Conservation (phyloP, 768 basidiomycete species). For the Rubroboletus satanas region DNA sequence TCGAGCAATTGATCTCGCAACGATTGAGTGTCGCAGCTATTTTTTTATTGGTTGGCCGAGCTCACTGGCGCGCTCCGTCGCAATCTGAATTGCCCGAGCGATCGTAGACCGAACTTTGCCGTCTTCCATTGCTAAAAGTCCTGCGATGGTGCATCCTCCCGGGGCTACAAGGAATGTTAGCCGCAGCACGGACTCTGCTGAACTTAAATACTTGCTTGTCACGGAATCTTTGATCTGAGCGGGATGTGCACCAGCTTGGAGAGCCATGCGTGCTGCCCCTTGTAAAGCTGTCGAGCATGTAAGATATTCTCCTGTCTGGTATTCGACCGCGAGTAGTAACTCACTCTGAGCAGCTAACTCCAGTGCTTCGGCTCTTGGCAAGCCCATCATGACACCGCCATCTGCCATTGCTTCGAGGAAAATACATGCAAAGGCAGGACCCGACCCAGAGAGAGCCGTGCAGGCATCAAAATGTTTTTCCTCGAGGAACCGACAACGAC, state of each 20-base stretch:
- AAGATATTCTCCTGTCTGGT: neutral
- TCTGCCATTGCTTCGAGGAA: conserved; percentile 99
- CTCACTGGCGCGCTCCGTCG: conserved; percentile 84
- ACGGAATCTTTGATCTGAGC: conserved; percentile 97
- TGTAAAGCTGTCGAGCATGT: conserved; percentile 64
- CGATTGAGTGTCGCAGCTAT: conserved; percentile 17
- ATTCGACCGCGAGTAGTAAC: conserved; percentile 20
- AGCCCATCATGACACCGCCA: conserved; percentile 99
- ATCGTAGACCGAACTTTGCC: conserved; percentile 91
- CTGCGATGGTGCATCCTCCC: conserved; percentile 97
- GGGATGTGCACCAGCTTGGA: conserved; percentile 86
- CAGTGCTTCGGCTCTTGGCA: conserved; percentile 88
- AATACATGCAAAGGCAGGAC: conserved; percentile 95
- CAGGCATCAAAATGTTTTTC: conserved; percentile 99
- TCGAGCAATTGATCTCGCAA: neutral
- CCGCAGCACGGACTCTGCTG: neutral
- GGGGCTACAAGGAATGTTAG: conserved; percentile 59
- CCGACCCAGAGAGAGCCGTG: conserved; percentile 93
- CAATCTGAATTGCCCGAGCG: conserved; percentile 90
- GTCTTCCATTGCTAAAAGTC: conserved; percentile 92
- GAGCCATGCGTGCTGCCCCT: conserved; percentile 93
- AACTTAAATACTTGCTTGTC: conserved; percentile 62
- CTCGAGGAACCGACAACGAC: conserved; percentile 91
- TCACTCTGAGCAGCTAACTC: conserved; percentile 94
- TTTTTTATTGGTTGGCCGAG: conserved; percentile 70